These are phyloP conservation scores for Ceratorhiza oryzae-sativae DNA, from an alignment of 1,284 basidiomycete genomes.

Conservation along the genomic window DNA sequence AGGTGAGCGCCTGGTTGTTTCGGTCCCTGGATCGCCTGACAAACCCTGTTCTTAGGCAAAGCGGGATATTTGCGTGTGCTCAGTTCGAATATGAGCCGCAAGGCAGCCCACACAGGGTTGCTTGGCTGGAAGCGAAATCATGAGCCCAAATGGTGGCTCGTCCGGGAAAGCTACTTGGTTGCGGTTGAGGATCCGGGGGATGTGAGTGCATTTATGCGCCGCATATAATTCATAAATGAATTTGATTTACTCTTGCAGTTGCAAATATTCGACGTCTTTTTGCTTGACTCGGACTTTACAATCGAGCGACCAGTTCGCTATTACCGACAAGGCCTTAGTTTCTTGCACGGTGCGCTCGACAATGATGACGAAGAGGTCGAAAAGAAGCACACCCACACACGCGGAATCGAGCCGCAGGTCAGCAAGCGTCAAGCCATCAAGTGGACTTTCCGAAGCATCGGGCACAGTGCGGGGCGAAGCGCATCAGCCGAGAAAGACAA, in stretches of 20 bases:
- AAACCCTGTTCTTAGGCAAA: constrained; percentile 63
- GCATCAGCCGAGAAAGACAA: constrained; percentile 11
- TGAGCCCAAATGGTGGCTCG: constrained; percentile 89
- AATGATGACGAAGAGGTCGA: constrained; percentile 45
- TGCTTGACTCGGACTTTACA: constrained; percentile 89
- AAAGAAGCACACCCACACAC: constrained; percentile 43
- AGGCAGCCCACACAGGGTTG: constrained; percentile 56
- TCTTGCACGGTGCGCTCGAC: constrained; percentile 55
- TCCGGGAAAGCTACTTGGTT: constrained; percentile 92
- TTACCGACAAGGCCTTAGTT: constrained; percentile 76
- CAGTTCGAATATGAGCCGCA: constrained; percentile 52
- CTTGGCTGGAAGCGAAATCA: constrained; percentile 68
- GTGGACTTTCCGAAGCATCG: constrained; percentile 3
- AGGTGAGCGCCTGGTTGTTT: constrained; percentile 42
- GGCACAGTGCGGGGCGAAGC: constrained; percentile 29
- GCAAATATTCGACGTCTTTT: constrained; percentile 90
- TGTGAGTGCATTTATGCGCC: constrained; percentile 54
- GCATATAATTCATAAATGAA: constrained; percentile 1
- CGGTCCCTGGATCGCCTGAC: not conserved
- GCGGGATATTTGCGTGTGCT: constrained; percentile 78
- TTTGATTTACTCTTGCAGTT: constrained; percentile 55
- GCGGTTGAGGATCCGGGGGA: constrained; percentile 88
- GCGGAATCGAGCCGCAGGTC: constrained; percentile 26
- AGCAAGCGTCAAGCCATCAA: constrained; percentile 31
- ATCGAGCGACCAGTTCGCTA: constrained; percentile 82